Evolutionary conservation across 192 early-diverging fungal genomes (phyloP).

Genomic region (Backusella tarrabulga): DNA sequence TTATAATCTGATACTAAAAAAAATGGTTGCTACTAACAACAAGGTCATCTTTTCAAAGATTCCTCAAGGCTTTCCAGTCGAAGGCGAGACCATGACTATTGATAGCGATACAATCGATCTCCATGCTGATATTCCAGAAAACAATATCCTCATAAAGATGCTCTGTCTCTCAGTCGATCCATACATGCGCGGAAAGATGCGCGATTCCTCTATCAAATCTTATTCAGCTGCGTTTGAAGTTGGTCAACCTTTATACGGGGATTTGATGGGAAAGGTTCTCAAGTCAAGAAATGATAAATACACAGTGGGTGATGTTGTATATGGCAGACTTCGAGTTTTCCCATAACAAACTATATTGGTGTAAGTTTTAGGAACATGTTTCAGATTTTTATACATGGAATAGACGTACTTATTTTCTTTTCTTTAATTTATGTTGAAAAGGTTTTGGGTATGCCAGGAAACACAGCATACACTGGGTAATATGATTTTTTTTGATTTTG

Average conservation of each 20-base stretch:
- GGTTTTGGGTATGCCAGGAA: conserved; percentile 76
- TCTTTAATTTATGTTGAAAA: too few relatives aligned
- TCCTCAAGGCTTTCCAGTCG: conserved; percentile 33
- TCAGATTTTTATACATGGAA: too few relatives aligned
- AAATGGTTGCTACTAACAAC: conserved; percentile 42
- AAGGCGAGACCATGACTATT: conserved; percentile 51
- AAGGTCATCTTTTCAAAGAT: conserved; percentile 39
- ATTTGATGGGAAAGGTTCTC: conserved; percentile 63
- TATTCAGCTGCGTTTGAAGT: conserved; percentile 52
- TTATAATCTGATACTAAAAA: neutral
- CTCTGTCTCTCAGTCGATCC: conserved; percentile 75
- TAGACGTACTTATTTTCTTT: too few relatives aligned
- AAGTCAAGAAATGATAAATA: conserved; percentile 59
- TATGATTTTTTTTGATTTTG: neutral
- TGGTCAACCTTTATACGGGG: conserved; percentile 60
- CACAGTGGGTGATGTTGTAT: conserved; percentile 62
- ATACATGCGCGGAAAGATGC: conserved; percentile 74
- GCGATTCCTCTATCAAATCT: conserved; percentile 33
- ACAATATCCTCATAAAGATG: conserved; percentile 54
- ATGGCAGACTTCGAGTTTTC: conserved; percentile 47
- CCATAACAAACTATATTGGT: conserved; percentile 59
- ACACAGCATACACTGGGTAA: conserved; percentile 68
- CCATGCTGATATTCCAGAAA: conserved; percentile 41
- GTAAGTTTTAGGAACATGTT: neutral
- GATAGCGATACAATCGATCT: conserved; percentile 42